These are phyloP conservation scores for Helicostylum pulchrum DNA, from an alignment of 192 early-diverging fungal genomes.

Conservation along the genomic window DNA sequence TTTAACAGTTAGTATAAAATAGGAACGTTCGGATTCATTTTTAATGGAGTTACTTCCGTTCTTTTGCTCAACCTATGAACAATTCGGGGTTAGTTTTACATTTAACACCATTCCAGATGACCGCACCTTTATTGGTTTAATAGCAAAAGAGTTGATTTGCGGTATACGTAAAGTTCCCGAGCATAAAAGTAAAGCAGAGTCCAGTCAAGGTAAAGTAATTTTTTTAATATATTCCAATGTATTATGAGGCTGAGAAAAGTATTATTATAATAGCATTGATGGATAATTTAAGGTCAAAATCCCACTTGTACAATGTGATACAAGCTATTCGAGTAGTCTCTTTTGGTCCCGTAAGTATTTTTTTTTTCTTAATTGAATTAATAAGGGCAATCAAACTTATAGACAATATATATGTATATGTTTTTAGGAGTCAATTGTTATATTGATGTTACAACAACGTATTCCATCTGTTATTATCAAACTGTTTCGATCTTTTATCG, in stretches of 20 bases:
- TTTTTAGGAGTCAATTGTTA: conserved; percentile 29
- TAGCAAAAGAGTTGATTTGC: conserved; percentile 33
- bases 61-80: conserved; percentile 32
- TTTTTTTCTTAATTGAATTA: neutral
- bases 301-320: conserved; percentile 37
- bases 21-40: conserved; percentile 34
- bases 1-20: neutral
- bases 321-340: conserved; percentile 44
- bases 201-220: conserved; percentile 31
- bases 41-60: conserved; percentile 22
- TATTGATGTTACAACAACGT: conserved; percentile 34
- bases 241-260: neutral
- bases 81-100: conserved; percentile 1
- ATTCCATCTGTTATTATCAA: conserved; percentile 41
- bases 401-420: neutral
- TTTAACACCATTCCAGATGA: conserved; percentile 26
- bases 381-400: neutral
- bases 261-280: conserved; percentile 28
- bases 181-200: conserved; percentile 17
- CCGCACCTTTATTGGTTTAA: conserved; percentile 25
- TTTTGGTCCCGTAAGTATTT: conserved; percentile 46
- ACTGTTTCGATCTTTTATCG: conserved; percentile 39
- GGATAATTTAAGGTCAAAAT: conserved; percentile 31
- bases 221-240: conserved; percentile 3
- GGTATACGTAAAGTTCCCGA: conserved; percentile 37